Conservation (phyloP, 2,329 filamentous ascomycete species). For the Colletotrichum lupini region DNA sequence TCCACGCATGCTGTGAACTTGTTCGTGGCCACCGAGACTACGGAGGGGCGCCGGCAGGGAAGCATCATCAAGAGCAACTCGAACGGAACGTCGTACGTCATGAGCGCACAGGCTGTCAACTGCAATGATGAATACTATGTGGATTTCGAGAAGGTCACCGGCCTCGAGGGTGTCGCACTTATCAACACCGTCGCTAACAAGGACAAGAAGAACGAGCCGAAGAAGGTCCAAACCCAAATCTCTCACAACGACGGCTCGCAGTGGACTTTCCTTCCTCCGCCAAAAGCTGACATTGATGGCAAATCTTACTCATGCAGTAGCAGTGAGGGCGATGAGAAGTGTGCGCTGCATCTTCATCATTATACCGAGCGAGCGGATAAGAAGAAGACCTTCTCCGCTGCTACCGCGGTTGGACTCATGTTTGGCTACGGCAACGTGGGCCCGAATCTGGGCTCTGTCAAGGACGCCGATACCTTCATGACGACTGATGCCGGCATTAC, state of each 20-base stretch:
- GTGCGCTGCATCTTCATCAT: constrained; percentile 91
- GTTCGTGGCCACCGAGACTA: constrained; percentile 84
- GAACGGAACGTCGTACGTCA: constrained; percentile 94
- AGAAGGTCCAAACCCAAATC: constrained; percentile 89
- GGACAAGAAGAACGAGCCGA: constrained; percentile 72
- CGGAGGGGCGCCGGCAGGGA: constrained; percentile 76
- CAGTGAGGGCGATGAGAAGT: constrained; percentile 70
- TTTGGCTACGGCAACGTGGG: constrained; percentile 94
- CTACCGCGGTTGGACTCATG: constrained; percentile 89
- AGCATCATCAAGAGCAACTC: constrained; percentile 98
- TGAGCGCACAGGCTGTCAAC: constrained; percentile 86
- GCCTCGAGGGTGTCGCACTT: constrained; percentile 88
- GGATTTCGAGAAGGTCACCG: constrained; percentile 96
- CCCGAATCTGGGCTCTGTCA: constrained; percentile 68
- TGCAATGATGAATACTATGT: constrained; percentile 81
- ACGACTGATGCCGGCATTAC: constrained; percentile 89
- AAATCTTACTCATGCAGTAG: constrained; percentile 77
- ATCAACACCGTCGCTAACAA: constrained; percentile 87
- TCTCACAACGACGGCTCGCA: constrained; percentile 96
- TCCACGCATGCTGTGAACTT: constrained; percentile 95
- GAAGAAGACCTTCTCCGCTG: constrained; percentile 87
- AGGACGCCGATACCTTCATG: constrained; percentile 89
- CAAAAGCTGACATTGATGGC: constrained; percentile 74
- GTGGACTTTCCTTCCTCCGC: constrained; percentile 84
- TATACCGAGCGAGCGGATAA: constrained; percentile 91